Base-by-base conservation (phyloP, 2,329 filamentous ascomycete genomes). In the Celoporthe dispersa region DNA sequence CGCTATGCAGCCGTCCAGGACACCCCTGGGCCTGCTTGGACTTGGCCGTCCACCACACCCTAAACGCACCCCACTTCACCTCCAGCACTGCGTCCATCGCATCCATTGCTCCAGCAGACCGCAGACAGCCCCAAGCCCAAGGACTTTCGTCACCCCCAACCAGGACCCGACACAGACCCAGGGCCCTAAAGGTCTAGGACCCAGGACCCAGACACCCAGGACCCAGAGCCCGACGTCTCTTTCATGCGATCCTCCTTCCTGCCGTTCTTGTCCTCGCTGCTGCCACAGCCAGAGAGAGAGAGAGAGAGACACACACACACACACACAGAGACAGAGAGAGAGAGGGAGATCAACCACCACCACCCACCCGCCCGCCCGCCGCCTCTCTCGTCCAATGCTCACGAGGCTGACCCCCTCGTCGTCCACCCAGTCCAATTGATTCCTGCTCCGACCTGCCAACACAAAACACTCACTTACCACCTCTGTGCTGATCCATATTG, bases 341-440 rank as follows among this genome's bases (percentile, higher is more conserved):
- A 19, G 41, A 44, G 16, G 7, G 12, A 44, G 11, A 37, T 11
- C 53, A 28, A 39, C 39, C 55, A 51, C 39, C 65, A 62, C 28
- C 39, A 67, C 39, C 64, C 64, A 66, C 64, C 44, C n/a, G 33
- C 63, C 48, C 37, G 37, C 37, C 11, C 6, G 37, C 63, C 16
- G 51, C 44, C 63, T 31, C 28, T 48, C 39, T 44, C 62, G n/a
- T 44, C 44, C 63, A 59, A 35, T 59, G 53, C 53, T 33, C 64
- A 35, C 53, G 53, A 66, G 64, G 64, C 64, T 66, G 64, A 59
- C 53, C 64, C 60, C 64, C 53, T 66, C 53, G 64, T 48, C 39
- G 53, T 48, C 64, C 53, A 60, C 33, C n/a, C 37, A 48, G 11
- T 31, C 22, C 64, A 66, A 66, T 60, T 66, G 51, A 48, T 59